phyloP scores from a whole-genome alignment of 495 filamentous ascomycete genomes.

The Achaetomiella virescens region DNA sequence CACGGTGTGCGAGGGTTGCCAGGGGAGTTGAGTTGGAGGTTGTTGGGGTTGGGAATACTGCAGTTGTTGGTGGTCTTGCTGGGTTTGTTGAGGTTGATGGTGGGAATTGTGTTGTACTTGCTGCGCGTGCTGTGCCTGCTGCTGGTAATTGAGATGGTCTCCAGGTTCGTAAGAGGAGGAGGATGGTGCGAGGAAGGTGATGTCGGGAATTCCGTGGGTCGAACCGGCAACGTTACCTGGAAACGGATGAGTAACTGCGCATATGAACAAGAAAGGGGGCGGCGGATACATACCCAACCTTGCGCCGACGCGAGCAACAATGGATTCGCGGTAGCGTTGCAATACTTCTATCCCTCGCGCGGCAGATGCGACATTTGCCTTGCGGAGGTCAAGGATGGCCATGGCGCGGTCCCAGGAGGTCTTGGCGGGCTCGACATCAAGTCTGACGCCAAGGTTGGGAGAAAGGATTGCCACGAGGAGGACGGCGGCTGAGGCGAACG shows the following conservation, averaged over 20 bases:
- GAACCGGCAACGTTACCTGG: neutral
- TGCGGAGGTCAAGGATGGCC: slow-evolving; percentile 12
- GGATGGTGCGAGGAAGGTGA: too few relatives aligned
- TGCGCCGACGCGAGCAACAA: neutral
- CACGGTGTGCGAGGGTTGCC: neutral
- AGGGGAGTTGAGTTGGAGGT: too few relatives aligned
- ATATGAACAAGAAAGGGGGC: neutral
- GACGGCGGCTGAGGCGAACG: slow-evolving; percentile 12
- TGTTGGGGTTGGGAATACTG: too few relatives aligned
- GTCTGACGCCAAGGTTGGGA: slow-evolving; percentile 8
- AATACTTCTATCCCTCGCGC: slow-evolving; percentile 11
- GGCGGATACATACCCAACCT: neutral
- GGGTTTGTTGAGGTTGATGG: too few relatives aligned
- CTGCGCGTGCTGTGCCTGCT: neutral
- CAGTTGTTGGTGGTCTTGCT: too few relatives aligned
- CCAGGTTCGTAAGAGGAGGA: too few relatives aligned
- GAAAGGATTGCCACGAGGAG: slow-evolving; percentile 16
- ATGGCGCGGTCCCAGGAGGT: slow-evolving; percentile 18
- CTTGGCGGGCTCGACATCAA: slow-evolving; percentile 11
- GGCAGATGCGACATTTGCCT: slow-evolving; percentile 9
- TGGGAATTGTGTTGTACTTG: too few relatives aligned
- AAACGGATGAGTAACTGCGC: too few relatives aligned
- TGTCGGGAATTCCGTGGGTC: neutral
- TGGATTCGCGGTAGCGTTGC: slow-evolving; percentile 2
- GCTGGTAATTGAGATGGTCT: neutral